These are phyloP conservation scores for Neophaeococcomyces aloes DNA, from an alignment of 2,329 filamentous ascomycete species.

Conservation along the genomic window DNA sequence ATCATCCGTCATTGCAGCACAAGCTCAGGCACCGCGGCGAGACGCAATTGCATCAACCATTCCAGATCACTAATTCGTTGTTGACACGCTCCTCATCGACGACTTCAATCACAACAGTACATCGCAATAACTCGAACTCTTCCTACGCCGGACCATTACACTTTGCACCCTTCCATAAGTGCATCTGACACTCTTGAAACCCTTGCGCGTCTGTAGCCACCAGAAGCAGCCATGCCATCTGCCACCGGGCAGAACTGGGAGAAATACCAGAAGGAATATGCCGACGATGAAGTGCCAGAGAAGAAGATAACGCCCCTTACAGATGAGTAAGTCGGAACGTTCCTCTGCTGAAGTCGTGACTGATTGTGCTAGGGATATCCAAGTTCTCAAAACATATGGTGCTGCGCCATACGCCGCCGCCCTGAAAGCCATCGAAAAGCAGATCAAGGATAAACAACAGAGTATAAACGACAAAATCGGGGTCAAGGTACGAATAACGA, in stretches of 20 bases:
- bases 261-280: slow-evolving; percentile 96
- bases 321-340: slow-evolving; percentile 63
- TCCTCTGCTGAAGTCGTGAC: slow-evolving; percentile 12
- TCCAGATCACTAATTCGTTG: no score
- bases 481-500: slow-evolving; percentile 30
- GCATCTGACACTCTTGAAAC: no score
- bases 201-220: no score
- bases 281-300: slow-evolving; percentile 93
- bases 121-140: no score
- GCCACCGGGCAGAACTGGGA: slow-evolving; percentile 93
- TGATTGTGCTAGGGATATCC: slow-evolving; percentile 62
- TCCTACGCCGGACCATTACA: no score
- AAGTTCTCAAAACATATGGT: slow-evolving; percentile 98
- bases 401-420: slow-evolving; percentile 88
- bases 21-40: no score
- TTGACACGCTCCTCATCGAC: no score
- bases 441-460: slow-evolving; percentile 98
- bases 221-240: no score
- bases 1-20: neutral
- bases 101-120: no score
- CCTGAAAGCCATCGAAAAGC: slow-evolving; percentile 94
- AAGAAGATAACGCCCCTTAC: slow-evolving; percentile 98
- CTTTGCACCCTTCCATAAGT: no score
- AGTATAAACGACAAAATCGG: slow-evolving; percentile 98
- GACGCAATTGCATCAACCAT: no score